Evolutionary conservation across 768 basidiomycete species (phyloP).

Genomic region (Obba rivulosa): DNA sequence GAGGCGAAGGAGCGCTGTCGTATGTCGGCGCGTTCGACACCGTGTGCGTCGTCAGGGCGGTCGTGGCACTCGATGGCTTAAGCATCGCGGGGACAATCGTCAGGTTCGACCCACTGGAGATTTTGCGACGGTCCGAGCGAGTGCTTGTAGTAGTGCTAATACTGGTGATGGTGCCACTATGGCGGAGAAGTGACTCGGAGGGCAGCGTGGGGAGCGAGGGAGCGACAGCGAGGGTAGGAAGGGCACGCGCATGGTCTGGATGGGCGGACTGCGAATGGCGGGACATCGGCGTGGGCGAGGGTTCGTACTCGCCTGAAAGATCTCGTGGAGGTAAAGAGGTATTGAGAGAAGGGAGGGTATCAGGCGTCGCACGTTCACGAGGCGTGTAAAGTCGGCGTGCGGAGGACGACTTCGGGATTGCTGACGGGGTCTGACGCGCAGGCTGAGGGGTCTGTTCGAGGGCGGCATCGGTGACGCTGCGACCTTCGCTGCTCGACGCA

Average conservation of each 20-base stretch:
- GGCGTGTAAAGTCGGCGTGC: conserved; percentile 54
- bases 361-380: conserved; percentile 44
- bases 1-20: conserved; percentile 25
- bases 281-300: conserved; percentile 41
- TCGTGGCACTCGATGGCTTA: conserved; percentile 57
- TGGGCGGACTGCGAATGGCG: conserved; percentile 25
- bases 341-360: conserved; percentile 9
- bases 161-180: conserved; percentile 3
- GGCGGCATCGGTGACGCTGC: conserved; percentile 13
- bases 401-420: conserved; percentile 21
- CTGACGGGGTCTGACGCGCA: conserved; percentile 12
- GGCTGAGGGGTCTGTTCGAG: conserved; percentile 18
- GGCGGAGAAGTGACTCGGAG: conserved; percentile 43
- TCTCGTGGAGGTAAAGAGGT: conserved; percentile 18
- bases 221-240: conserved; percentile 49
- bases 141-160: conserved; percentile 14
- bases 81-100: conserved; percentile 48
- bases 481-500: conserved; percentile 26
- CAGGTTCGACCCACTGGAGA: conserved; percentile 38
- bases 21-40: conserved; percentile 34
- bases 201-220: conserved; percentile 56
- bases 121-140: conserved; percentile 32
- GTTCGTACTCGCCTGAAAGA: conserved; percentile 32
- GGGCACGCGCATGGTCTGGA: conserved; percentile 38
- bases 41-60: conserved; percentile 61